Base-by-base conservation (phyloP, 2,329 filamentous ascomycete genomes). In the Pestalotiopsis sp. region DNA sequence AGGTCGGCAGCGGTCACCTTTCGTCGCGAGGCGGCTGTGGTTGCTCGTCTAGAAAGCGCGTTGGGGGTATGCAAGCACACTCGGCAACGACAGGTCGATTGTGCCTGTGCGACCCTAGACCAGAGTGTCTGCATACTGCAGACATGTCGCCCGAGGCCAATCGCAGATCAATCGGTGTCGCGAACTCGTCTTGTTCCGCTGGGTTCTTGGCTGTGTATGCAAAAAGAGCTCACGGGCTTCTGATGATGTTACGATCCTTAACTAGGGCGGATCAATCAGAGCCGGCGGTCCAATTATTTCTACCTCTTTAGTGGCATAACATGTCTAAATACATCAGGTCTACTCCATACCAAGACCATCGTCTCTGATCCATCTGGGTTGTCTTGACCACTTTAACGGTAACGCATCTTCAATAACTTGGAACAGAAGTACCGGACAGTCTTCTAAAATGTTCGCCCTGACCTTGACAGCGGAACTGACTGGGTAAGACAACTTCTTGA, bases 391-490 rank as follows among this genome's bases (percentile, higher is more conserved):
- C 23, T 36, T 60, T n/a, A 11, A 60, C 25, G 6, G 57, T n/a
- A 20, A n/a, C 14, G 17, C 45, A n/a, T 52, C 20, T 59, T 59
- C 57, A 59, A 14, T 4, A 17, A 38, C 11, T 23, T 31, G 17
- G 1, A 3, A 6, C 17, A 14, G 5, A 38, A 2, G 17, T 52
- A n/a, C 45, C 45, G 20, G 23, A 11, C 17, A 52, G 2, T 52
- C 57, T 59, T 20, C 25, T 3, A 81, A 68, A 6, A 93, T 93
- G 92, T 88, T 91, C 73, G 87, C 88, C 61, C 84, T 94, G 38
- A 84, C 84, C 63, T 80, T 94, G 49, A 92, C 86, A 41, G 92
- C 92, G 4, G 92, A 94, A 76, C 80, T 93, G 70, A 84, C 85
- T 68, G 92, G 92, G 92, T 93, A 83, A 70, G 84, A 78, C 3